A percentile compares a stretch with the other conserved stretches of the same genome.
These are phyloP conservation scores for Cordyceps militaris DNA, from an alignment of 2,329 filamentous ascomycete species.

Conservation along the genomic window DNA sequence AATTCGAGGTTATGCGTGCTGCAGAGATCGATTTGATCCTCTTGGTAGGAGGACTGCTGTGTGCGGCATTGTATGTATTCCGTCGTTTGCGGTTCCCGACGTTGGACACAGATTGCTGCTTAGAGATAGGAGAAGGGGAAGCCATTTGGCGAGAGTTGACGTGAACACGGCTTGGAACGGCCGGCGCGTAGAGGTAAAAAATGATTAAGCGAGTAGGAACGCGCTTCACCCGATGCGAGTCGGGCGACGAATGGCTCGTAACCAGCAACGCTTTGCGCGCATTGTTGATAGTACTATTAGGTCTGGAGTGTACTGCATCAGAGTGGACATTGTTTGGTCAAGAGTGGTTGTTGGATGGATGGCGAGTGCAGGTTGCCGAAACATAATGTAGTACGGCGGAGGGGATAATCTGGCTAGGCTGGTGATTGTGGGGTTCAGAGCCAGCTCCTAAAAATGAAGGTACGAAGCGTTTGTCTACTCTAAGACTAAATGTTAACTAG, in stretches of 20 bases:
- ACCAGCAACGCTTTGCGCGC: no score
- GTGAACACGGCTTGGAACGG: background rate
- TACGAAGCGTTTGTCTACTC: background rate
- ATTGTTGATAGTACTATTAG: no score
- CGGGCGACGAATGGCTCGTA: no score
- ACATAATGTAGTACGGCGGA: background rate
- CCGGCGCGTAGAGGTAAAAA: background rate
- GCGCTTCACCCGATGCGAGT: no score
- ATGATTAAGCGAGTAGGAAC: background rate
- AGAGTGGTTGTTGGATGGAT: background rate
- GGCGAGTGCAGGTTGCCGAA: background rate
- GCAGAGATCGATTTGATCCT: background rate
- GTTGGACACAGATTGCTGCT: background rate
- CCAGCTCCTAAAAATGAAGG: background rate
- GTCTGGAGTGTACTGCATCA: background rate
- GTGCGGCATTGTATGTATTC: background rate
- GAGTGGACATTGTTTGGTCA: conserved; percentile 3
- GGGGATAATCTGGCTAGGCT: background rate
- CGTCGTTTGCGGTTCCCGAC: background rate
- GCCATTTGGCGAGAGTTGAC: background rate
- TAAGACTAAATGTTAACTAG: background rate
- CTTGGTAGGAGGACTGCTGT: background rate
- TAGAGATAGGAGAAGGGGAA: background rate
- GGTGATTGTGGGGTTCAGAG: background rate
- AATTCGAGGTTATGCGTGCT: conserved; percentile 10